Evolutionary conservation across 495 filamentous ascomycete species (phyloP).

Genomic region (Aspergillus egyptiacus): DNA sequence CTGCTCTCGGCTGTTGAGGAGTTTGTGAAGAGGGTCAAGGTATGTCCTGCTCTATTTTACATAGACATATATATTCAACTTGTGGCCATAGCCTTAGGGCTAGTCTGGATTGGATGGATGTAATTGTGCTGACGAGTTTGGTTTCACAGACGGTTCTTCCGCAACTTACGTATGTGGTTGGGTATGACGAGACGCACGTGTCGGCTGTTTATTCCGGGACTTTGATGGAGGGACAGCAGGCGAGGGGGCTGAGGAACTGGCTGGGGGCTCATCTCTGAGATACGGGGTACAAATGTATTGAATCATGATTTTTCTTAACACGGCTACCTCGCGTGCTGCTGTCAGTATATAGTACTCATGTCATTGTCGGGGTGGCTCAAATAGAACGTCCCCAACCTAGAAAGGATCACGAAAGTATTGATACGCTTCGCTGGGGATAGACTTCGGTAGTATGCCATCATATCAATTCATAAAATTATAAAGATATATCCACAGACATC

Average conservation of each 20-base stretch:
- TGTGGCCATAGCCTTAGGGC: too few relatives aligned
- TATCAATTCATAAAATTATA: constrained; percentile 17
- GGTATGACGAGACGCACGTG: constrained; percentile 32
- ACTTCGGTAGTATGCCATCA: constrained; percentile 11
- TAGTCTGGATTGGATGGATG: too few relatives aligned
- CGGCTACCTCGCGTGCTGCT: background rate
- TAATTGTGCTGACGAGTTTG: background rate
- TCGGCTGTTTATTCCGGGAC: constrained; percentile 25
- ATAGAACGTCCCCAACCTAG: too few relatives aligned
- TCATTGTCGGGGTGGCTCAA: too few relatives aligned
- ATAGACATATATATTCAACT: too few relatives aligned
- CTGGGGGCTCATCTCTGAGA: constrained; percentile 26
- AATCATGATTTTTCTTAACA: background rate
- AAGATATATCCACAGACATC: constrained; percentile 4
- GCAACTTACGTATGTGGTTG: constrained; percentile 29
- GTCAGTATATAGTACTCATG: background rate
- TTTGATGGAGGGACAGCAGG: constrained; percentile 21
- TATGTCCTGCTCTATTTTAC: constrained; percentile 16
- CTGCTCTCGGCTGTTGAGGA: constrained; percentile 50
- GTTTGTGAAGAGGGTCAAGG: constrained; percentile 43
- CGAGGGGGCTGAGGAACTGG: constrained; percentile 27
- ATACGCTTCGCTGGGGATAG: too few relatives aligned
- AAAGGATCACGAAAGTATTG: too few relatives aligned
- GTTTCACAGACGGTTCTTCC: constrained; percentile 27
- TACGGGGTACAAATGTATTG: background rate